Conservation (phyloP, 1,284 basidiomycete genomes). For the Trichosporon sp. region DNA sequence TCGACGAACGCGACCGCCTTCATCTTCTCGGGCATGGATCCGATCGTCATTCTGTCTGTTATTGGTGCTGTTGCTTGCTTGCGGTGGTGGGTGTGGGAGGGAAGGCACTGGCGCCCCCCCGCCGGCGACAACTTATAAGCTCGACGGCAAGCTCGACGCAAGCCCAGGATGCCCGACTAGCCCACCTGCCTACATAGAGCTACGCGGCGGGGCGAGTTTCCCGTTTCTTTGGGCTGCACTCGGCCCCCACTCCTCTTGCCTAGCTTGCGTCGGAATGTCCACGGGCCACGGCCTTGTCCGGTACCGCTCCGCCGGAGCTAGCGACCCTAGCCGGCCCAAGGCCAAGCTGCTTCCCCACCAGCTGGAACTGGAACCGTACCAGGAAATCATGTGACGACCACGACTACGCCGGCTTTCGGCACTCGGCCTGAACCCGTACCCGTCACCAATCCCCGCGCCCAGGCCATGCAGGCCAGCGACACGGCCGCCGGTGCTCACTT, state of each 20-base stretch:
- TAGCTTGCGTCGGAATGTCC: background rate
- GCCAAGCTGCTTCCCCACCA: background rate
- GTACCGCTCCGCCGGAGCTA: background rate
- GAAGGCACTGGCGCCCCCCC: too few relatives aligned
- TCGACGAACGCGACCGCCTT: constrained; percentile 38
- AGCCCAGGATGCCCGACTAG: background rate
- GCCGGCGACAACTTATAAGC: background rate
- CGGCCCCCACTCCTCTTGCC: background rate
- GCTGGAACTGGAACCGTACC: background rate
- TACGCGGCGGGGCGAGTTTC: background rate
- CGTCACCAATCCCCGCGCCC: too few relatives aligned
- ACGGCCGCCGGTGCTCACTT: background rate
- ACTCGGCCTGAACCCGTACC: too few relatives aligned
- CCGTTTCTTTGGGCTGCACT: background rate
- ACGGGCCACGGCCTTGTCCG: background rate
- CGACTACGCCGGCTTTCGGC: background rate
- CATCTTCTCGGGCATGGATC: constrained; percentile 27
- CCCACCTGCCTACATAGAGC: background rate
- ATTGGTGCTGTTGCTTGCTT: background rate
- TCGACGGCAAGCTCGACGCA: background rate
- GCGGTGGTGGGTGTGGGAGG: background rate
- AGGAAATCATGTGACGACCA: background rate
- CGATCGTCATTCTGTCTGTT: background rate
- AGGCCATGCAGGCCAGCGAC: background rate
- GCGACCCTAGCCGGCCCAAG: too few relatives aligned